These are phyloP conservation scores for Ajuga reptans DNA, from an alignment of 305 asterid species.

Conservation along the genomic window DNA sequence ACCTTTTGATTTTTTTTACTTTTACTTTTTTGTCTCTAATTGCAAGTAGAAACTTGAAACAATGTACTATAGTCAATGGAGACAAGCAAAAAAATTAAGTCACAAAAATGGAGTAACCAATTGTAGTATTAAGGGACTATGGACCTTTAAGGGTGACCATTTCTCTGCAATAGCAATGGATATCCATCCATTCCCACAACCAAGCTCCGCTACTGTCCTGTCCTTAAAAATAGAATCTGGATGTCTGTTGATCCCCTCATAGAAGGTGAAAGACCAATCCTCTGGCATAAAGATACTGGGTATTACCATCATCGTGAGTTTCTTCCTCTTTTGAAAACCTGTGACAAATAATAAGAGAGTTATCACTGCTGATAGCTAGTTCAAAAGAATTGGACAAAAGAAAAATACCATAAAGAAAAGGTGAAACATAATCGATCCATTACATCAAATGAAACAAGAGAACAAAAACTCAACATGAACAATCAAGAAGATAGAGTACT, in stretches of 20 bases:
- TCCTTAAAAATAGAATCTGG: constrained; percentile 90
- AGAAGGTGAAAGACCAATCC: constrained; percentile 98
- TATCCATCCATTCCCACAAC: constrained; percentile 99
- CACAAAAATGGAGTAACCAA: neutral
- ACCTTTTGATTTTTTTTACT: constrained; percentile 1
- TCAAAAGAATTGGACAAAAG: neutral
- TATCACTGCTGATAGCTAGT: constrained; percentile 16
- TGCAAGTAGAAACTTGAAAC: neutral
- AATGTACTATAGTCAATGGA: neutral
- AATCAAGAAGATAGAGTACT: constrained; percentile 2
- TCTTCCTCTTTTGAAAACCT: constrained; percentile 73
- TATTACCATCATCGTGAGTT: constrained; percentile 84
- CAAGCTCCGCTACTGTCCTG: constrained; percentile 88
- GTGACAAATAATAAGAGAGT: constrained; percentile 1
- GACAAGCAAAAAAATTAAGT: neutral
- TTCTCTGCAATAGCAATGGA: constrained; percentile 96
- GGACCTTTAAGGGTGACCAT: constrained; percentile 83
- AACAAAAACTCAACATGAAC: constrained; percentile 11
- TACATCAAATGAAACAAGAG: neutral
- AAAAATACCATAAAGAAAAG: neutral
- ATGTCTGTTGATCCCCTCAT: constrained; percentile 92
- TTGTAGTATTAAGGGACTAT: constrained; percentile 6
- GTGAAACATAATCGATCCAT: neutral
- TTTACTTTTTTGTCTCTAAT: constrained; percentile 8
- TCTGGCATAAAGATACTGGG: constrained; percentile 96